Evolutionary conservation across 148 eudicot species (phyloP).

Genomic region (Tetragonia tetragonoides): DNA sequence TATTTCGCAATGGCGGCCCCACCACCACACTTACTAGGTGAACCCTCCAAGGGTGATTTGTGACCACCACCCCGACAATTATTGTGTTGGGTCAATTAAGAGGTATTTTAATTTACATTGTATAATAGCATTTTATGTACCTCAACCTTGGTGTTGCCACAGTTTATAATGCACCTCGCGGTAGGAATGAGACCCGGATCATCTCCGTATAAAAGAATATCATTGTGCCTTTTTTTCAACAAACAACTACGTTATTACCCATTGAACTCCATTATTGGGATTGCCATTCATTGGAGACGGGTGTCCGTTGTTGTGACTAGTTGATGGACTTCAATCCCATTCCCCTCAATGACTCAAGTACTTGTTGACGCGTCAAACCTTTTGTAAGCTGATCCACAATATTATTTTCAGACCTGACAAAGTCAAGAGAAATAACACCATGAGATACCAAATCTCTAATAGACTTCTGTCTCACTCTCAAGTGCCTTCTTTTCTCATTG

Average conservation of each 20-base stretch:
- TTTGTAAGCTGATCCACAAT: no score
- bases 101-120: not conserved
- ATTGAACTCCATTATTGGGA: not conserved
- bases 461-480: no score
- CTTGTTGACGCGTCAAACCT: no score
- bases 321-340: no score
- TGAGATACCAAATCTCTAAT: no score
- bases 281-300: not conserved
- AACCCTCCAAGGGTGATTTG: not conserved
- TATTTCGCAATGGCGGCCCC: not conserved
- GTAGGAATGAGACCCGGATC: not conserved
- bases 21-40: constrained; percentile 7
- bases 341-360: no score
- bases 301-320: no score
- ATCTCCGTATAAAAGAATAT: no score
- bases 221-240: not conserved
- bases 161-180: constrained; percentile 7
- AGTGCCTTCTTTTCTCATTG: no score
- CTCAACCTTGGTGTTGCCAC: not conserved
- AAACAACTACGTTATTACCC: constrained; percentile 1
- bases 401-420: no score
- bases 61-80: not conserved
- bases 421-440: no score
- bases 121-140: not conserved
- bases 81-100: not conserved